Base-by-base conservation (phyloP, 257 asterid species). In the Lavandula angustifolia region DNA sequence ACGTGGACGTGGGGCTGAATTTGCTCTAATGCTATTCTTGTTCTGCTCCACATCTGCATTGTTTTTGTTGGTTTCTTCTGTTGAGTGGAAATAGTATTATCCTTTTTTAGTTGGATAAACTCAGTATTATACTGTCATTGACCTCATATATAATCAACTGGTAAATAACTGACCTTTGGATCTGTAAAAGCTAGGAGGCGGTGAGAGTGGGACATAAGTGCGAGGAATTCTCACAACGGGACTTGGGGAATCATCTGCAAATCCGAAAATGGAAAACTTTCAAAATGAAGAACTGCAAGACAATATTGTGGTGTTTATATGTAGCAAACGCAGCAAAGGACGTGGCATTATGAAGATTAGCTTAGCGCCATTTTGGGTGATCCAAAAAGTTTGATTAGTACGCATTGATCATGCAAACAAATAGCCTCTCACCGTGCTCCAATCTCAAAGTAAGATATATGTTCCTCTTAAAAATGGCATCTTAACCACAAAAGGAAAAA, bases 1-100 rank as follows among this genome's bases (percentile, higher is more conserved):
- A 51, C 98, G 98, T 22, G 96, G 96, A 33, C 95, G 87, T 27
- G 87, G 84, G 73, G 86, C 87, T 33, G 91, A 79, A 72, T 61
- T 75, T 49, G 92, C 78, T 81, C 86, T 77, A 35, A 71, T 59
- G 41, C 68, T 76, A 64, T 77, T 68, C 47, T 43, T 75, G 64
- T 69, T 78, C 72, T 79, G 90, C 43, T 73, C 86, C 53, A 43
- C 42, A 18, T 3, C 68, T 27, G 66, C 54, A 61, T 68, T 81
- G 77, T 72, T 78, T 57, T 78, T 67, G 38, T 72, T 72, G 17
- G 64, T 41, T 71, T 59, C 85, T 54, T 75, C 89, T 75, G 71
- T 33, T 18, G 41, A 76, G 56, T 59, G 27, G 55, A 56, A 41
- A 52, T 42, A 51, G 41, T 38, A 55, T 49, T 6, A 37, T 62